These are phyloP conservation scores for Cryphonectria parasitica DNA, from an alignment of 2,329 filamentous ascomycete genomes.

Conservation along the genomic window DNA sequence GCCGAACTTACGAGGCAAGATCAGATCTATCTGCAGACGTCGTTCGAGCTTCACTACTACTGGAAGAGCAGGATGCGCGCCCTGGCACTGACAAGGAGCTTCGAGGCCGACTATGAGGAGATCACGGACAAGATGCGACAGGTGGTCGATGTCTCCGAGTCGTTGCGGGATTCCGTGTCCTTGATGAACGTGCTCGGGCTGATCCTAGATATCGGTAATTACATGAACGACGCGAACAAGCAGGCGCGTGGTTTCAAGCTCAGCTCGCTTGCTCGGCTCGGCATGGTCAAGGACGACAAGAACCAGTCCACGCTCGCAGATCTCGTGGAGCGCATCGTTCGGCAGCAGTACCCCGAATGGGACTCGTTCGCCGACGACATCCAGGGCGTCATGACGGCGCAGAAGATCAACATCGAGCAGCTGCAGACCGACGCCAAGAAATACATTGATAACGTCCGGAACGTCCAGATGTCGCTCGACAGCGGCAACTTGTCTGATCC, in stretches of 20 bases:
- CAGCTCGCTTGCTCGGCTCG: constrained; percentile 86
- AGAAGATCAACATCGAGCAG: constrained; percentile 96
- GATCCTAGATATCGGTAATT: constrained; percentile 97
- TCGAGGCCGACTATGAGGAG: constrained; percentile 88
- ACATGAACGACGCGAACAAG: constrained; percentile 99
- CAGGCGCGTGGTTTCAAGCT: constrained; percentile 98
- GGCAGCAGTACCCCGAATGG: constrained; percentile 96
- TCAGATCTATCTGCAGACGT: constrained; percentile 91
- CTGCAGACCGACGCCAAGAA: constrained; percentile 83
- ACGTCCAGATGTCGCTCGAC: constrained; percentile 89
- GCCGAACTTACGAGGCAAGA: constrained; percentile 89
- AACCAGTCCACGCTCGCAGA: constrained; percentile 96
- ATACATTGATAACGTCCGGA: constrained; percentile 94
- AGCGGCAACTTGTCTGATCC: constrained; percentile 93
- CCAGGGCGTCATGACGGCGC: constrained; percentile 71
- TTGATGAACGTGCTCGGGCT: constrained; percentile 95
- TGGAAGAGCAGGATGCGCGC: constrained; percentile 98
- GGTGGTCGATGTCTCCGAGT: constrained; percentile 86
- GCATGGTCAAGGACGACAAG: constrained; percentile 99
- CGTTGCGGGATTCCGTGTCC: constrained; percentile 85
- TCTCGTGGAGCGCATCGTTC: constrained; percentile 92
- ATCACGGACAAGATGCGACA: constrained; percentile 83
- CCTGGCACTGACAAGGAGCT: constrained; percentile 80
- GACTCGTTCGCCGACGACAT: constrained; percentile 89
- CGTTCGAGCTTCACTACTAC: constrained; percentile 94